phyloP scores from a whole-genome alignment of 2,329 filamentous ascomycete species.

The Tolypocladium pustulatum region DNA sequence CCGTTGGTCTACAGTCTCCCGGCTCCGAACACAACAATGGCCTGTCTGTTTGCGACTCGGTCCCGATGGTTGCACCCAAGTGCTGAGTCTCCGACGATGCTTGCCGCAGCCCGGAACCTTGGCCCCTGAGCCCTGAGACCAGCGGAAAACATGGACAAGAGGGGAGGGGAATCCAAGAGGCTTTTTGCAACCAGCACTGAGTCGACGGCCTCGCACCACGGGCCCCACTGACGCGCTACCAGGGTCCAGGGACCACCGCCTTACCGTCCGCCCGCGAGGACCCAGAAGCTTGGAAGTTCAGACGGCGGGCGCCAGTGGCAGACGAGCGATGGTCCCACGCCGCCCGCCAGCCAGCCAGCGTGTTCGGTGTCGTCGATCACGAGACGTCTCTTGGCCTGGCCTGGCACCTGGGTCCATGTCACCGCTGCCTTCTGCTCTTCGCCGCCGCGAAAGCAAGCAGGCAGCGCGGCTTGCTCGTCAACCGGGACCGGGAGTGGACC shows the following conservation, averaged over 20 bases:
- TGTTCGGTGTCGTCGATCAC: neutral
- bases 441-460: neutral
- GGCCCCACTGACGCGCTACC: slow-evolving; percentile 3
- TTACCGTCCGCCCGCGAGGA: neutral
- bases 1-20: neutral
- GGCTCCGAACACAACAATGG: slow-evolving; percentile 2
- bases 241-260: slow-evolving; percentile 4
- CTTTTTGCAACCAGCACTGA: neutral
- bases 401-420: neutral
- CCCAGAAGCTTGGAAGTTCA: neutral
- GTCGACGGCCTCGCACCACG: neutral
- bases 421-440: neutral
- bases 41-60: neutral
- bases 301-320: neutral
- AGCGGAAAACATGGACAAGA: neutral
- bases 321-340: neutral
- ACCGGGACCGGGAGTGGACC: neutral
- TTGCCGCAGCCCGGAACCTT: neutral
- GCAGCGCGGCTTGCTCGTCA: neutral
- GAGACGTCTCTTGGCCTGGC: neutral
- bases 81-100: neutral
- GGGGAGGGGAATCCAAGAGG: neutral
- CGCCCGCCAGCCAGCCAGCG: neutral
- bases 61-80: neutral
- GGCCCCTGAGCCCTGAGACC: neutral